These are phyloP conservation scores for Fibroporia radiculosa DNA, from an alignment of 768 basidiomycete genomes.

Conservation along the genomic window DNA sequence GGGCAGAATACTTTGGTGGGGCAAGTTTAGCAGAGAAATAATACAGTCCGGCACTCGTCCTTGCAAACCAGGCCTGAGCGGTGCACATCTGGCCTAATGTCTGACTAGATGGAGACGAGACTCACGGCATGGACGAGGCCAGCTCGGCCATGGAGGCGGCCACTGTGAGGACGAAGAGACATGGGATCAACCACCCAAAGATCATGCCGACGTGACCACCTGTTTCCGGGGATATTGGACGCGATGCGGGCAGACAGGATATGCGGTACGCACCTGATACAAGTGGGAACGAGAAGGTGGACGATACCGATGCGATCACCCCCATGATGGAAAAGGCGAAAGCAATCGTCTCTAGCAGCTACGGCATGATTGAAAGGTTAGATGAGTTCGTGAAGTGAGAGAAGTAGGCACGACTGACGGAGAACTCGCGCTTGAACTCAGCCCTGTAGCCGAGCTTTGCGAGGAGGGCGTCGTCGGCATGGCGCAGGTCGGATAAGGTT, in stretches of 20 bases:
- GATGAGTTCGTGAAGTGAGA: background rate
- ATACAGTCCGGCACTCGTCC: conserved; percentile 73
- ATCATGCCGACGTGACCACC: conserved; percentile 76
- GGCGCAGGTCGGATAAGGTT: conserved; percentile 18
- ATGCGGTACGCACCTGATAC: conserved; percentile 38
- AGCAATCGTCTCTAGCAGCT: conserved; percentile 55
- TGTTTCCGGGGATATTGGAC: conserved; percentile 12
- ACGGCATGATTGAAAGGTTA: background rate
- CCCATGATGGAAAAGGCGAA: conserved; percentile 72
- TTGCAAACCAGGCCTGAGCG: conserved; percentile 17
- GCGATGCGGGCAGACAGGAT: background rate
- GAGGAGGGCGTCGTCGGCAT: conserved; percentile 49
- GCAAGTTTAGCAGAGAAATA: conserved; percentile 75
- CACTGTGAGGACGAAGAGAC: conserved; percentile 57
- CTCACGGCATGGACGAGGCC: conserved; percentile 71
- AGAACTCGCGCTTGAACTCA: conserved; percentile 71
- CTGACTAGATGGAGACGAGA: conserved; percentile 6
- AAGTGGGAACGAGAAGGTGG: conserved; percentile 58
- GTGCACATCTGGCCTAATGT: too few relatives aligned
- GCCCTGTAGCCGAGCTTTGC: conserved; percentile 64
- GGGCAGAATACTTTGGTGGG: conserved; percentile 47
- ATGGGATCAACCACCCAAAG: conserved; percentile 71
- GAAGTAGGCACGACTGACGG: conserved; percentile 31
- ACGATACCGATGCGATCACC: conserved; percentile 59
- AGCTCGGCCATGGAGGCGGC: conserved; percentile 71